phyloP scores from a whole-genome alignment of 2,329 filamentous ascomycete genomes.

The Fusarium scirpi region DNA sequence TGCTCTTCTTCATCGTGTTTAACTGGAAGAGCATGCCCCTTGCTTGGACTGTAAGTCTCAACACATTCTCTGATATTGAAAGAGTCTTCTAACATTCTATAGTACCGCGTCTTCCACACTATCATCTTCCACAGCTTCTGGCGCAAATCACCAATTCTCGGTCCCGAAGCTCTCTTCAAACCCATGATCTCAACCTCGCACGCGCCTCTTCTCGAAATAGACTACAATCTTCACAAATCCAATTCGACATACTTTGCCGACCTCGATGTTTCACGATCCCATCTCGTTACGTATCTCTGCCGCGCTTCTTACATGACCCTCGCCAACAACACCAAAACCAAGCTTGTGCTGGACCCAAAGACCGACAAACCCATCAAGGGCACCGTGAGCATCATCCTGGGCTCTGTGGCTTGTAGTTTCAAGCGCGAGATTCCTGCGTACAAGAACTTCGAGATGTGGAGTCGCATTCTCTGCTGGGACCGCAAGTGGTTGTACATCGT shows the following conservation, averaged over 20 bases:
- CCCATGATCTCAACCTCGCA: slow-evolving; percentile 75
- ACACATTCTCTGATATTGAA: background rate
- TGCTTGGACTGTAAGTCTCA: slow-evolving; percentile 77
- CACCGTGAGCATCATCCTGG: slow-evolving; percentile 73
- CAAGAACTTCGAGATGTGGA: slow-evolving; percentile 79
- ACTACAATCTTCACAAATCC: slow-evolving; percentile 87
- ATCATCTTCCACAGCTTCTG: slow-evolving; percentile 66
- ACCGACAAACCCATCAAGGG: slow-evolving; percentile 64
- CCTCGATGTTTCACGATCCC: slow-evolving; percentile 84
- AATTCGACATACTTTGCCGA: slow-evolving; percentile 90
- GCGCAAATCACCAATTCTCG: slow-evolving; percentile 61
- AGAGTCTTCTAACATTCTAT: slow-evolving; percentile 1
- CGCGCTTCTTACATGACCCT: slow-evolving; percentile 67
- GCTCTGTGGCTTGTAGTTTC: slow-evolving; percentile 80
- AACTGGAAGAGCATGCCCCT: slow-evolving; percentile 83
- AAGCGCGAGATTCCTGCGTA: slow-evolving; percentile 78
- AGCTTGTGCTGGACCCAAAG: slow-evolving; percentile 63
- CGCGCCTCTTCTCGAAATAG: slow-evolving; percentile 80
- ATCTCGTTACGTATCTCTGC: slow-evolving; percentile 78
- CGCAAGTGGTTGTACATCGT: slow-evolving; percentile 84
- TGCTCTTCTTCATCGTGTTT: slow-evolving; percentile 67
- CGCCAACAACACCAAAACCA: slow-evolving; percentile 61
- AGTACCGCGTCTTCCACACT: slow-evolving; percentile 70
- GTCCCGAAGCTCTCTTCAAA: slow-evolving; percentile 76
- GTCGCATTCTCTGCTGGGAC: slow-evolving; percentile 78